These are phyloP conservation scores for Panicum virgatum DNA, from an alignment of 202 grass and related monocot species.

Conservation along the genomic window DNA sequence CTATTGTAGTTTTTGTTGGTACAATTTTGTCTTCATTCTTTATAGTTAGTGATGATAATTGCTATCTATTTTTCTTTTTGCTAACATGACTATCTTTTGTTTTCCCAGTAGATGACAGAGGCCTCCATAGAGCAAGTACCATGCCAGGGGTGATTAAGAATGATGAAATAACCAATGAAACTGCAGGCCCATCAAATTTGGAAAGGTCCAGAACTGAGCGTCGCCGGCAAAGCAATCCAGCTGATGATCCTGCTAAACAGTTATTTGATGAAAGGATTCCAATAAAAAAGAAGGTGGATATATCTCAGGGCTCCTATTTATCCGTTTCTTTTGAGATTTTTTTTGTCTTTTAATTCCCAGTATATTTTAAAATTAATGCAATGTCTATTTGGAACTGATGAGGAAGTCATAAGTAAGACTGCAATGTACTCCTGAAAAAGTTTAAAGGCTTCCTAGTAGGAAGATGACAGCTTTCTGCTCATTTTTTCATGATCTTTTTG, in stretches of 20 bases:
- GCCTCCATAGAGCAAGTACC: constrained; percentile 59
- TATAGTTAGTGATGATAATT: not conserved
- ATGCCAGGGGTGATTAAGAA: constrained; percentile 59
- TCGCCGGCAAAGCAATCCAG: constrained; percentile 42
- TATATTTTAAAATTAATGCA: not conserved
- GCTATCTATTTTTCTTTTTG: not conserved
- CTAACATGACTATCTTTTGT: not conserved
- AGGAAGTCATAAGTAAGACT: not conserved
- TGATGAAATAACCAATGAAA: constrained; percentile 49
- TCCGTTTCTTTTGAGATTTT: not conserved
- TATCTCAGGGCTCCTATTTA: not conserved
- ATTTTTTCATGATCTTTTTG: not conserved
- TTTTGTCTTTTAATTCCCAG: not conserved
- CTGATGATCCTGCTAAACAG: constrained; percentile 61
- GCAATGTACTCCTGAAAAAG: not conserved
- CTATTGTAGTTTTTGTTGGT: not conserved
- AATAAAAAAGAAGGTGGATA: constrained; percentile 67
- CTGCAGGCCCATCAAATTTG: constrained; percentile 41
- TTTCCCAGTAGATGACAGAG: constrained; percentile 43
- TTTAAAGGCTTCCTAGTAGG: not conserved
- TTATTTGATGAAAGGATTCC: constrained; percentile 79
- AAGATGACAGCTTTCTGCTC: not conserved
- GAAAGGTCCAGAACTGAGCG: constrained; percentile 76
- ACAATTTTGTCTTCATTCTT: not conserved
- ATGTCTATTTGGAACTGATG: constrained; percentile 7